Evolutionary conservation across 495 filamentous ascomycete species (phyloP), one percentile per base, ranked within the genome.

Genomic region (Hypoxylon lenormandii): DNA sequence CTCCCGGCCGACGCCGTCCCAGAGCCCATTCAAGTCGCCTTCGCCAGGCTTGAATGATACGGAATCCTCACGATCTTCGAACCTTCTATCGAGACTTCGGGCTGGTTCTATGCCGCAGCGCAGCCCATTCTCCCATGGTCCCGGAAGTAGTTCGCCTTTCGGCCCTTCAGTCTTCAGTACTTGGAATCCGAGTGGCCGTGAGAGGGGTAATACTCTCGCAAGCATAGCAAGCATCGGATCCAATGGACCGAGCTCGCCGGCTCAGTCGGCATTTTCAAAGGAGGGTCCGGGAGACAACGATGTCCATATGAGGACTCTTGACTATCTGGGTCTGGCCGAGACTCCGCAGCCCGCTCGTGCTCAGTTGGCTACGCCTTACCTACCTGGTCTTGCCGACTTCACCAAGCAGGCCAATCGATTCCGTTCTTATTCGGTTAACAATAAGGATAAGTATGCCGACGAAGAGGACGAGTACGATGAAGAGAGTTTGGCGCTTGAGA

Each of bases 371-470:
- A 88, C 88, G 26, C 90, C 91, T 3, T 89, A 93, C 69, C 80
- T 96, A n/a, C 91, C 91, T 47, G 91, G 91, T 62, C 80, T 95
- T 72, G 88, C 87, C 48, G 84, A 86, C 53, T 87, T 92, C 70
- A 89, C 88, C 66, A 92, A 90, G 77, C 92, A 88, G 63, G 85
- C 90, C 55, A 98, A 91, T 77, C 86, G 95, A 46, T 93, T 97
- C 79, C 88, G 95, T 15, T 98, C 95, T 26, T 98, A 97, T 76
- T 98, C 95, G 18, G 95, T 98, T 48, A 98, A 98, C 78, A 95
- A 96, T 40, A 97, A 96, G 77, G 95, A 97, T 76, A 97, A 96
- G 79, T 98, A 98, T 73, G 95, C 91, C 0, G 93, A 96, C 59
- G 93, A 97, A 64, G 94, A 97, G 21, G 90, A 96, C 15, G 92